Conservation (phyloP, 1,284 basidiomycete genomes). For the Tilletia horrida region DNA sequence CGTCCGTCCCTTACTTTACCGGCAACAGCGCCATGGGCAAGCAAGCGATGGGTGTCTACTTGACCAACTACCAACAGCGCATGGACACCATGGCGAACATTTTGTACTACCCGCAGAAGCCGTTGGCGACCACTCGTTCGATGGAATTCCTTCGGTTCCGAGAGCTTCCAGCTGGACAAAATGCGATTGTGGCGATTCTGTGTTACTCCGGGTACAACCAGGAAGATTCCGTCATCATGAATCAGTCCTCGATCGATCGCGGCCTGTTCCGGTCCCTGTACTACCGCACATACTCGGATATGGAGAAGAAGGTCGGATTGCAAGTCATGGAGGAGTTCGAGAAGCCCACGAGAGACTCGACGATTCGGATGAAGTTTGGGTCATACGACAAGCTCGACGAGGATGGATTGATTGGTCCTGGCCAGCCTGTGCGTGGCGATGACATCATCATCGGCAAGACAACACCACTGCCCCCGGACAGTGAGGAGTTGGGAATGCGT, state of each 20-base stretch:
- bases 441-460: constrained; percentile 99
- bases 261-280: constrained; percentile 98
- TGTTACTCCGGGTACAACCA: constrained; percentile 99
- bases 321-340: constrained; percentile 83
- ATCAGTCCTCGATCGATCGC: constrained; percentile 95
- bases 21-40: constrained; percentile 80
- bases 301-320: constrained; percentile 94
- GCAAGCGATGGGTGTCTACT: constrained; percentile 97
- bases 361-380: constrained; percentile 93
- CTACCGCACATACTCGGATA: constrained; percentile 93
- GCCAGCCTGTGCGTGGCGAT: constrained; percentile 89
- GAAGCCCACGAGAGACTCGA: constrained; percentile 88
- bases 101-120: constrained; percentile 98
- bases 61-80: constrained; percentile 94
- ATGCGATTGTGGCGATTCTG: constrained; percentile 95
- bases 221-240: constrained; percentile 99
- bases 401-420: constrained; percentile 91
- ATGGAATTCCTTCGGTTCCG: constrained; percentile 99
- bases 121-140: constrained; percentile 92
- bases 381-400: constrained; percentile 98
- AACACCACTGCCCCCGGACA: constrained; percentile 90
- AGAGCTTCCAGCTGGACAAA: constrained; percentile 94
- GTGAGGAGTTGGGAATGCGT: constrained; percentile 92
- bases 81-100: constrained; percentile 67
- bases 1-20: constrained; percentile 3